Evolutionary conservation across 108 stramenopile species (phyloP).

Genomic region (Cylindrotheca fusiformis): DNA sequence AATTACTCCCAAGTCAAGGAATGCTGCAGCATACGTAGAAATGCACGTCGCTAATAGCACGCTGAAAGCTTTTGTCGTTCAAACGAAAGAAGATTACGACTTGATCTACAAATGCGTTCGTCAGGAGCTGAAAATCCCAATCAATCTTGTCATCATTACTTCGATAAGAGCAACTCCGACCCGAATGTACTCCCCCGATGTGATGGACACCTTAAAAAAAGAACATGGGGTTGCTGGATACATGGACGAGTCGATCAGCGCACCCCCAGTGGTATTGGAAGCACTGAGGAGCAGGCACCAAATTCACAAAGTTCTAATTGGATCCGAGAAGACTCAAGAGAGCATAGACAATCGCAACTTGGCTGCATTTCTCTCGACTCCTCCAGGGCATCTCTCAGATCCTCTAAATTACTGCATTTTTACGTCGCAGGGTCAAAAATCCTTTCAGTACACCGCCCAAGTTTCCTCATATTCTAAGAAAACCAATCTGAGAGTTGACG

Average conservation of each 20-base stretch:
- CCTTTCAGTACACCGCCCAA: conserved; percentile 46
- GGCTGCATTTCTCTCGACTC: conserved; percentile 38
- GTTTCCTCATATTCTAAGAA: conserved; percentile 26
- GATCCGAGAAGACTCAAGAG: conserved; percentile 60
- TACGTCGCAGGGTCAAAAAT: conserved; percentile 24
- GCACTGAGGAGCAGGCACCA: conserved; percentile 52
- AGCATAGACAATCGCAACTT: conserved; percentile 52
- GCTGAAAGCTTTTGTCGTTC: conserved; percentile 70
- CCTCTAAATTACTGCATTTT: conserved; percentile 29
- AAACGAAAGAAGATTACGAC: conserved; percentile 76
- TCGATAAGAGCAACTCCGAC: conserved; percentile 16
- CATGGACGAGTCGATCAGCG: conserved; percentile 74
- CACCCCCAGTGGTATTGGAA: conserved; percentile 64
- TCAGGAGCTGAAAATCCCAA: conserved; percentile 52
- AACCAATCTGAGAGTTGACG: conserved; percentile 28
- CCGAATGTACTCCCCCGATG: conserved; percentile 59
- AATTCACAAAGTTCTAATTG: conserved; percentile 75
- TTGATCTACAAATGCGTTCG: conserved; percentile 64
- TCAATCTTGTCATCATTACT: conserved; percentile 50
- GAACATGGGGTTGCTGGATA: conserved; percentile 76
- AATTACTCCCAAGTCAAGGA: conserved; percentile 47
- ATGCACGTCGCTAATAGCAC: conserved; percentile 53
- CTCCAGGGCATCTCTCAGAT: conserved; percentile 18
- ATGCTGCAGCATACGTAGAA: conserved; percentile 68
- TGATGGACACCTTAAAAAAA: conserved; percentile 53